Base-by-base conservation (phyloP, 352 stramenopile genomes). In the Lagenidium sp. region DNA sequence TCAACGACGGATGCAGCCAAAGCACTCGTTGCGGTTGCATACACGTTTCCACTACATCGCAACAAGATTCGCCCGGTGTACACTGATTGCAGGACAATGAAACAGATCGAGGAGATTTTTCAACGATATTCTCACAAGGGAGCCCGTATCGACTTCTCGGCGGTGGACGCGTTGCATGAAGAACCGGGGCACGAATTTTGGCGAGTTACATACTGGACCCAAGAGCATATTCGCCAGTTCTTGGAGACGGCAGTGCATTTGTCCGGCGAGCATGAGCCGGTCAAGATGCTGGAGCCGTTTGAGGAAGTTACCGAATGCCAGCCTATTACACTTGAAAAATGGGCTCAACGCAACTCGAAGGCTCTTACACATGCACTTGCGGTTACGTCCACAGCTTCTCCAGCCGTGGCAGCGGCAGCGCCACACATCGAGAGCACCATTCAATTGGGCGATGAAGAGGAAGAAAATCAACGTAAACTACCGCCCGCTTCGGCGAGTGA, bases 221-320 rank as follows among this genome's bases (percentile, higher is more conserved):
- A 43, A 15, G 34, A 26, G 21, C 40, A 61, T 43, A 37, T 61
- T 36, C 56, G 61, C 45, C 46, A 60, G 34, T 55, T 51, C 44
- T 29, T 60, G 2, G 52, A 60, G 22, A 47, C 52, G n/a, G 37
- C 45, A 6, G 52, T 60, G 13, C 39, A 30, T 20, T 37, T 60
- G 23, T 60, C 45, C 36, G 26, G 36, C 5, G 38, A 10, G 18
- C 23, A 42, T 11, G 12, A 21, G 24, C 77, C 70, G 32, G 24
- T 59, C 24, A 28, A 36, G 18, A 36, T 34, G 37, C 29, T 15
- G 20, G 68, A 82, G 55, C 64, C 43, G 16, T 87, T 80, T 45
- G 52, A 82, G 22, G 61, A 82, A 13, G 41, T 87, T 19, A 83
- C 68, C 2, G 71, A 87, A 28, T 68, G 68, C 21, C 18, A 49